A percentile compares a stretch with the other conserved stretches of the same genome.
phyloP scores from a whole-genome alignment of 2,329 filamentous ascomycete genomes.

The Alternaria sp. region DNA sequence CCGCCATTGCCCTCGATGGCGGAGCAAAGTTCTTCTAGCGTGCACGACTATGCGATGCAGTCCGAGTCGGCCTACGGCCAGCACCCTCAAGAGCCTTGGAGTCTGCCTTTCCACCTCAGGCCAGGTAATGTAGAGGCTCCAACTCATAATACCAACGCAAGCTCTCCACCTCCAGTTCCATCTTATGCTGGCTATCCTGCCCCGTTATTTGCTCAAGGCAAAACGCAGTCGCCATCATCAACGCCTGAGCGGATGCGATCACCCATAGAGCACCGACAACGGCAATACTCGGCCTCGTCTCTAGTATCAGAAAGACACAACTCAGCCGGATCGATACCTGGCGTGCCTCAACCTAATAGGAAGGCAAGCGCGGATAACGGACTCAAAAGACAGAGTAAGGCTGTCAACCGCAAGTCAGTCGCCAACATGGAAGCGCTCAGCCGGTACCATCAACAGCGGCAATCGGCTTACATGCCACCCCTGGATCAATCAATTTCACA shows the following conservation, averaged over 20 bases:
- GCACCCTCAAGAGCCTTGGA: conserved; percentile 12
- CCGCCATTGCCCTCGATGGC: conserved; percentile 3
- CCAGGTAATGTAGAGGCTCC: neutral
- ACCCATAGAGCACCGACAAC: conserved; percentile 1
- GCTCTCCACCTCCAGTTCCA: neutral
- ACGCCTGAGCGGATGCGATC: conserved; percentile 5
- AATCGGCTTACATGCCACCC: conserved; percentile 7
- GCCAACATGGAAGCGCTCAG: conserved; percentile 13
- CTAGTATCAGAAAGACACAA: neutral
- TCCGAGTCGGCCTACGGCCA: neutral
- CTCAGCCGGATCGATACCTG: conserved; percentile 1
- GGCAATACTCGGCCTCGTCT: conserved; percentile 5
- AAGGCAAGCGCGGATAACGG: conserved; percentile 13
- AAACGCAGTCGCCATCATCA: neutral
- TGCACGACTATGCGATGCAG: neutral
- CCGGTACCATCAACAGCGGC: conserved; percentile 22
- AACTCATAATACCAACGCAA: neutral
- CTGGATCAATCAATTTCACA: conserved; percentile 9
- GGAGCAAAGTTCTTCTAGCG: neutral
- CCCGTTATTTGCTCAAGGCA: neutral
- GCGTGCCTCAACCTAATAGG: neutral
- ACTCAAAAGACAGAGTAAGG: conserved; percentile 18
- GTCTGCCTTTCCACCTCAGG: conserved; percentile 6
- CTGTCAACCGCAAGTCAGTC: conserved; percentile 9
- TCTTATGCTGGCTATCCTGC: neutral